A percentile compares a stretch with the other conserved stretches of the same genome.
These are phyloP conservation scores for Amanita rubescens DNA, from an alignment of 768 basidiomycete genomes.

Conservation along the genomic window DNA sequence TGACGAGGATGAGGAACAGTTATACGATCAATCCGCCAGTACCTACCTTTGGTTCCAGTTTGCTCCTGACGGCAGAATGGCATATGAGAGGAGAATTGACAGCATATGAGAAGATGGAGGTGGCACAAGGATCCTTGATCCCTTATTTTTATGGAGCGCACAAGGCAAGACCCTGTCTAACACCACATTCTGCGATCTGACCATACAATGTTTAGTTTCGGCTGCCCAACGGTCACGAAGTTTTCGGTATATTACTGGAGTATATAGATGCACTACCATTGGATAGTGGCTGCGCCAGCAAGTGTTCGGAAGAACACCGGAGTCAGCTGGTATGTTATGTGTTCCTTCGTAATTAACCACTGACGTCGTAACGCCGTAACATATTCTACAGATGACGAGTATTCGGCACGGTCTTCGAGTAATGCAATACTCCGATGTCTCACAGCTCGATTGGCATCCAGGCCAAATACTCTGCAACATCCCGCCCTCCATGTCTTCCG, in stretches of 20 bases:
- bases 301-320: slow-evolving; percentile 3
- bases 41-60: background rate
- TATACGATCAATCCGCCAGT: slow-evolving; percentile 2
- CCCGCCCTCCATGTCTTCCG: background rate
- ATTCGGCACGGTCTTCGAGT: slow-evolving; percentile 7
- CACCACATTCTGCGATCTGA: background rate
- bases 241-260: slow-evolving; percentile 10
- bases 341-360: background rate
- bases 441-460: slow-evolving; percentile 11
- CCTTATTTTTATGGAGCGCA: slow-evolving; percentile 11
- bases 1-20: slow-evolving; percentile 1
- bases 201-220: slow-evolving; percentile 5
- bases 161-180: slow-evolving; percentile 2
- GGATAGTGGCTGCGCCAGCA: slow-evolving; percentile 1
- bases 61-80: slow-evolving; percentile 6
- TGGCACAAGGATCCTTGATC: slow-evolving; percentile 9
- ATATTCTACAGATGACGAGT: slow-evolving; percentile 8
- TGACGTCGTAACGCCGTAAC: background rate
- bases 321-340: slow-evolving; percentile 8
- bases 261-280: slow-evolving; percentile 7
- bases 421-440: slow-evolving; percentile 7
- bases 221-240: slow-evolving; percentile 10
- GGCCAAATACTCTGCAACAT: slow-evolving; percentile 10
- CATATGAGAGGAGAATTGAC: slow-evolving; percentile 9
- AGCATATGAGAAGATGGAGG: slow-evolving; percentile 8